A percentile compares a stretch with the other conserved stretches of the same genome.
Conservation (phyloP, 139 green algal genomes). For the Chlorella sorokiniana region DNA sequence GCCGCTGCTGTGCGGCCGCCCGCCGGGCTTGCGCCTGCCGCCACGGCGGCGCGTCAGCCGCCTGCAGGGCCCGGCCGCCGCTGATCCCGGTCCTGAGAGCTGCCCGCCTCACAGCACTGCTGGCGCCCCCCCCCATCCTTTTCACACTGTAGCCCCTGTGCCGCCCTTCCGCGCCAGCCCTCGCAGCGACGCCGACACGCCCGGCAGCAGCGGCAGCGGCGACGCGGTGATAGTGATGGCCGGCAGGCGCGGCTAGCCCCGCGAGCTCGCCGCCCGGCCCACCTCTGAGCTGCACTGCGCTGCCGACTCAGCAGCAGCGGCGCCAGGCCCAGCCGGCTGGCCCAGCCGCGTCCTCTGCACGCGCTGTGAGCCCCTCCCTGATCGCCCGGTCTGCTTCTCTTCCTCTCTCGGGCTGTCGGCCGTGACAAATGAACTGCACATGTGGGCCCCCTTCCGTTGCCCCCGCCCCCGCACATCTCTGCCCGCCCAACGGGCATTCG, state of each 20-base stretch:
- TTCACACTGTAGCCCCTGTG: neutral
- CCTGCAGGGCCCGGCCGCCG: no score
- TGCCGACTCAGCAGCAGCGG: neutral
- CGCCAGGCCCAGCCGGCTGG: neutral
- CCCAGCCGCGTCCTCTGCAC: no score
- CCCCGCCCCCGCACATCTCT: no score
- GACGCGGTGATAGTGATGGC: constrained; percentile 4
- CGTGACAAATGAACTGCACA: no score
- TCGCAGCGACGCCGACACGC: neutral
- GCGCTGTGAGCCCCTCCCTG: no score
- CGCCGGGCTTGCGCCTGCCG: no score
- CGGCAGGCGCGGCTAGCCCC: neutral
- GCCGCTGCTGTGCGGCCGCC: no score
- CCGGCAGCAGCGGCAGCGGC: neutral
- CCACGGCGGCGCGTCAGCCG: no score
- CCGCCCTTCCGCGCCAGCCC: neutral
- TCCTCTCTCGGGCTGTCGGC: no score
- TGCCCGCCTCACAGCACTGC: neutral
- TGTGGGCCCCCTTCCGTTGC: no score
- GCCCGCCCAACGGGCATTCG: no score
- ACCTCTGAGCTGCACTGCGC: constrained; percentile 4
- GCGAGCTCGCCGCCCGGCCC: neutral
- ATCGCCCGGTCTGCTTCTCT: no score
- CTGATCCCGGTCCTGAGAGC: neutral
- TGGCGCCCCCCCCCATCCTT: neutral